Conservation (phyloP, 2,329 filamentous ascomycete genomes). For the Colletotrichum horii region DNA sequence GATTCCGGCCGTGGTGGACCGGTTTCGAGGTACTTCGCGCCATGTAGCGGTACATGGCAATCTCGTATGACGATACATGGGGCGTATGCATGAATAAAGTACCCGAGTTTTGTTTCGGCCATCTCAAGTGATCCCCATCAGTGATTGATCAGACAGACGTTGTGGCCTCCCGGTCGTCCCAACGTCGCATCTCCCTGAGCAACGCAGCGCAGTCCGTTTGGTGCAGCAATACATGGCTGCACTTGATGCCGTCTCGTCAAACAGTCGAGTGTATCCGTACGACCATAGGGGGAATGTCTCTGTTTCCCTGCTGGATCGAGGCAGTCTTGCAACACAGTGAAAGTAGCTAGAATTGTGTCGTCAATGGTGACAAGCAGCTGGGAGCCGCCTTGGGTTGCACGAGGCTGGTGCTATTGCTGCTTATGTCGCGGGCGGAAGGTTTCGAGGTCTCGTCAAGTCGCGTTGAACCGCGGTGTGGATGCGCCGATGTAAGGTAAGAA, state of each 20-base stretch:
- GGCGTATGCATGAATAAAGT: slow-evolving; percentile 31
- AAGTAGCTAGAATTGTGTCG: background rate
- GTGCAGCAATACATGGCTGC: background rate
- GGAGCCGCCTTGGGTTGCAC: background rate
- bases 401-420: background rate
- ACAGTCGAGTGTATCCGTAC: background rate
- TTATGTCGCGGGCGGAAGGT: background rate
- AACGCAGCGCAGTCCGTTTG: background rate
- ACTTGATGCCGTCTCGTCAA: background rate
- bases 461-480: background rate
- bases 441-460: background rate
- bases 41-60: slow-evolving; percentile 31
- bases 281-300: background rate
- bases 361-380: background rate
- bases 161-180: slow-evolving; percentile 9
- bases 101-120: slow-evolving; percentile 23
- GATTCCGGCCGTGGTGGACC: slow-evolving; percentile 15
- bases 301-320: background rate
- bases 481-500: background rate
- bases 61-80: slow-evolving; percentile 31
- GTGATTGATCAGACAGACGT: background rate
- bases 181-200: slow-evolving; percentile 11
- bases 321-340: background rate
- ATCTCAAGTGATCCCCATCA: slow-evolving; percentile 1
- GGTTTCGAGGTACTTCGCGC: slow-evolving; percentile 20